A percentile compares a stretch with the other conserved stretches of the same genome.
These are phyloP conservation scores for Celoporthe dispersa DNA, from an alignment of 2,329 filamentous ascomycete genomes.

Conservation along the genomic window DNA sequence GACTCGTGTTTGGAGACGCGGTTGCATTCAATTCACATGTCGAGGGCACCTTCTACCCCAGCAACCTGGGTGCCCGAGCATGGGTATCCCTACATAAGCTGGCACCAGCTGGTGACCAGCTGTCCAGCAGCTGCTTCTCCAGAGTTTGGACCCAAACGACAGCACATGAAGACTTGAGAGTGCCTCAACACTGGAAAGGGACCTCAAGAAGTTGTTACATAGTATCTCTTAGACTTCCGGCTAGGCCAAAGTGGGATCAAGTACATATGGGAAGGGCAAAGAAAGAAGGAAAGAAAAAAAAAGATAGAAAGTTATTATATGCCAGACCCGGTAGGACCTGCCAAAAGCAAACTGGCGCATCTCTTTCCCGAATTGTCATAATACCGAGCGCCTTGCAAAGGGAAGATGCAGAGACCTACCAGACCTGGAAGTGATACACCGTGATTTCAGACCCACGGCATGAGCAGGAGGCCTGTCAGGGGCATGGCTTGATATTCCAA, in stretches of 20 bases:
- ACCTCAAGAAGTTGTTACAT: background rate
- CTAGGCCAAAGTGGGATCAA: background rate
- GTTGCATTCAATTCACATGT: slow-evolving; percentile 1
- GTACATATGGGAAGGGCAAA: too few relatives aligned
- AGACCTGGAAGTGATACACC: background rate
- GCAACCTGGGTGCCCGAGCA: background rate
- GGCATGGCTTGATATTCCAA: background rate
- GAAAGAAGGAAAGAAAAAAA: background rate
- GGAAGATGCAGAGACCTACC: background rate
- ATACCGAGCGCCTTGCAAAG: background rate
- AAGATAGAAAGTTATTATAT: background rate
- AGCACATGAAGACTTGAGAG: background rate
- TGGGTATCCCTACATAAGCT: background rate
- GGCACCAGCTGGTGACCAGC: background rate
- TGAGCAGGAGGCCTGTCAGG: background rate
- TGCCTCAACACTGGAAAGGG: background rate
- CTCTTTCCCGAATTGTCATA: background rate
- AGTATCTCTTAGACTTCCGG: too few relatives aligned
- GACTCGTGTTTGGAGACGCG: background rate
- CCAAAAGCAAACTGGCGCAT: background rate
- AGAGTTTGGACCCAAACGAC: background rate
- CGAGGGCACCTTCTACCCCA: background rate
- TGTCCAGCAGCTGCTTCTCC: background rate
- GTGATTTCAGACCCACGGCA: background rate
- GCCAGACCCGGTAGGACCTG: background rate